These are phyloP conservation scores for Globisporangium alternatum DNA, from an alignment of 352 stramenopile genomes.

Conservation along the genomic window DNA sequence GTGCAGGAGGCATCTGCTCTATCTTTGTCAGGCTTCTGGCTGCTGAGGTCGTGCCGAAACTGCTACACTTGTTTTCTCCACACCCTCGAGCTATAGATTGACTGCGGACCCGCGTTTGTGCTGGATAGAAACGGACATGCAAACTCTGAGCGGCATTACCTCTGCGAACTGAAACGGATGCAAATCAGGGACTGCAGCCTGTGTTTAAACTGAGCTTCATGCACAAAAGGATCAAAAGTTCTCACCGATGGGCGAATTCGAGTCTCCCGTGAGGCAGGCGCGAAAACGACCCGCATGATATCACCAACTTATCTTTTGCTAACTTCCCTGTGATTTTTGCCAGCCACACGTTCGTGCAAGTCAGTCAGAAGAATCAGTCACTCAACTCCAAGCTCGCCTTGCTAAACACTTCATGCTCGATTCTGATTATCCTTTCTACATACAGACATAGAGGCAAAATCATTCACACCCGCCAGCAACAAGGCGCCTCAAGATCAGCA, in stretches of 20 bases:
- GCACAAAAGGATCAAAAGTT: not conserved
- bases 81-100: not conserved
- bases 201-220: not conserved
- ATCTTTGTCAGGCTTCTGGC: not conserved
- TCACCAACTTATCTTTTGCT: not conserved
- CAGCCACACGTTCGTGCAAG: not conserved
- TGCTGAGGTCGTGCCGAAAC: not conserved
- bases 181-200: not conserved
- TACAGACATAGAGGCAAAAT: not conserved
- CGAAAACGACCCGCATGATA: not conserved
- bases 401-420: not conserved
- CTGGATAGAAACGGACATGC: conserved; percentile 1
- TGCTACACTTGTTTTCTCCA: not conserved
- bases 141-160: not conserved
- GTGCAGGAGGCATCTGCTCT: not conserved
- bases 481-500: not conserved
- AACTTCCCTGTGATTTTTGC: not conserved
- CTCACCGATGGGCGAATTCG: not conserved
- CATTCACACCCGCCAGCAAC: not conserved
- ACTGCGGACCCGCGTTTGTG: not conserved
- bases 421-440: not conserved
- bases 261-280: not conserved
- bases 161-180: conserved; percentile 6
- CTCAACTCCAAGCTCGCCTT: not conserved
- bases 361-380: not conserved